A percentile compares a stretch with the other conserved stretches of the same genome.
Evolutionary conservation across 1,284 basidiomycete genomes (phyloP).

Genomic region (Amylostereum areolatum): DNA sequence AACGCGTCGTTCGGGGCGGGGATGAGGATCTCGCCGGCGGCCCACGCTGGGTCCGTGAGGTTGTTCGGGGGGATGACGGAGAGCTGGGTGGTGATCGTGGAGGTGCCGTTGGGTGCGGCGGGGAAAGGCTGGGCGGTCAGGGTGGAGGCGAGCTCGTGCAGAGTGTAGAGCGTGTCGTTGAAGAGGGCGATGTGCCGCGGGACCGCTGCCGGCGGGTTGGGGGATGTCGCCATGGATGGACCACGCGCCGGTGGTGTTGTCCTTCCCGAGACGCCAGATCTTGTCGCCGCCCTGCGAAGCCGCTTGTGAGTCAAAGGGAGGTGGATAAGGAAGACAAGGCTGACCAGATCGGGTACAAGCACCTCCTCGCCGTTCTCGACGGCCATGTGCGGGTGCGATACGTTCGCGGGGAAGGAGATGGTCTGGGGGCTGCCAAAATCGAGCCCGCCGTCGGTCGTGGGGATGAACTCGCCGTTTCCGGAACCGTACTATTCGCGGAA

Average conservation of each 20-base stretch:
- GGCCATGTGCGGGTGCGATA: constrained; percentile 62
- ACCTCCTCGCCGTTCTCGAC: constrained; percentile 47
- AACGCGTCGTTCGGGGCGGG: constrained; percentile 41
- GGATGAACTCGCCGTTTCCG: constrained; percentile 52
- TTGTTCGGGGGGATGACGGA: constrained; percentile 48
- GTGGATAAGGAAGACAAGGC: constrained; percentile 9
- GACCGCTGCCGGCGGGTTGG: constrained; percentile 56
- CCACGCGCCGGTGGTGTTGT: constrained; percentile 35
- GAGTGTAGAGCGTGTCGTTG: constrained; percentile 47
- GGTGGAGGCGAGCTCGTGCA: constrained; percentile 62
- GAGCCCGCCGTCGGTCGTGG: constrained; percentile 32
- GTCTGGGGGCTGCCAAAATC: constrained; percentile 34
- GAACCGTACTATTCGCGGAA: constrained; percentile 39
- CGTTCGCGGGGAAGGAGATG: constrained; percentile 48
- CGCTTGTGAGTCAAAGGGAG: no score
- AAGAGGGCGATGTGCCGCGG: constrained; percentile 57
- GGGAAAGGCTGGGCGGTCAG: constrained; percentile 60
- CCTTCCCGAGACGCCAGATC: constrained; percentile 52
- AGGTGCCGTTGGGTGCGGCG: constrained; percentile 33
- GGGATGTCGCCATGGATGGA: constrained; percentile 55
- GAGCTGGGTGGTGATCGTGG: constrained; percentile 42
- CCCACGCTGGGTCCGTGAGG: constrained; percentile 19
- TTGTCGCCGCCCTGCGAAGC: constrained; percentile 50
- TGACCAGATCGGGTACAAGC: constrained; percentile 60
- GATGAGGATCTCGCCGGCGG: constrained; percentile 43